Conservation (phyloP, 805 yeast genomes). For the Schizosaccharomyces pombe region DNA sequence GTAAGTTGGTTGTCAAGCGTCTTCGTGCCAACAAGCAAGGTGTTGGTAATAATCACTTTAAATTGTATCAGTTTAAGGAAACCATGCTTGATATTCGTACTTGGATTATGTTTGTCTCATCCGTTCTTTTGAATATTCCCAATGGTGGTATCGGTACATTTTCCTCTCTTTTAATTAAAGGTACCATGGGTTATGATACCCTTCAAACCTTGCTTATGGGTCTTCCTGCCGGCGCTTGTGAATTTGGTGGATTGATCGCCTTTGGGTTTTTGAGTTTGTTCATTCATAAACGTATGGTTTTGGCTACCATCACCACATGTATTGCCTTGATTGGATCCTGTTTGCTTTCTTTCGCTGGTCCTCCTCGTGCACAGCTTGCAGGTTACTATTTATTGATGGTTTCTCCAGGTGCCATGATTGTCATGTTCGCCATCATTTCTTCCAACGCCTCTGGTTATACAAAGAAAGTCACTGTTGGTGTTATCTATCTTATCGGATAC, state of each 20-base stretch:
- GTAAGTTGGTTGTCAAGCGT: slow-evolving; percentile 26
- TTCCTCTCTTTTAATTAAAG: neutral
- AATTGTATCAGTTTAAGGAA: slow-evolving; percentile 6
- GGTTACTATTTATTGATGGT: neutral
- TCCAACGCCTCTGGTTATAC: slow-evolving; percentile 48
- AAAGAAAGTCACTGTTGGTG: slow-evolving; percentile 40
- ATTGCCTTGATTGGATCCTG: too few relatives aligned
- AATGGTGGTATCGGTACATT: neutral
- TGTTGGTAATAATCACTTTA: slow-evolving; percentile 11
- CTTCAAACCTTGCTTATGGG: too few relatives aligned
- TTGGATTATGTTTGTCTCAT: too few relatives aligned
- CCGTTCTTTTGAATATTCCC: too few relatives aligned
- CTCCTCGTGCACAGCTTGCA: neutral
- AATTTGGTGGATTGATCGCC: too few relatives aligned
- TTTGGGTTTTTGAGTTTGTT: too few relatives aligned
- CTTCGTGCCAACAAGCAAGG: slow-evolving; percentile 26
- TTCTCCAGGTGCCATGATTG: neutral
- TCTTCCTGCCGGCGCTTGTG: too few relatives aligned
- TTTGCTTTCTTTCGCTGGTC: slow-evolving; percentile 13
- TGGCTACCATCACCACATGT: too few relatives aligned
- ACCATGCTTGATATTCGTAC: slow-evolving; percentile 10
- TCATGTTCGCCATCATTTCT: neutral
- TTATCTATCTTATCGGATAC: slow-evolving; percentile 37
- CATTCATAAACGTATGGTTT: too few relatives aligned
- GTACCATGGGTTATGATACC: too few relatives aligned